These are phyloP conservation scores for Mortierella sp. DNA, from an alignment of 371 early-diverging fungal species.

Conservation along the genomic window DNA sequence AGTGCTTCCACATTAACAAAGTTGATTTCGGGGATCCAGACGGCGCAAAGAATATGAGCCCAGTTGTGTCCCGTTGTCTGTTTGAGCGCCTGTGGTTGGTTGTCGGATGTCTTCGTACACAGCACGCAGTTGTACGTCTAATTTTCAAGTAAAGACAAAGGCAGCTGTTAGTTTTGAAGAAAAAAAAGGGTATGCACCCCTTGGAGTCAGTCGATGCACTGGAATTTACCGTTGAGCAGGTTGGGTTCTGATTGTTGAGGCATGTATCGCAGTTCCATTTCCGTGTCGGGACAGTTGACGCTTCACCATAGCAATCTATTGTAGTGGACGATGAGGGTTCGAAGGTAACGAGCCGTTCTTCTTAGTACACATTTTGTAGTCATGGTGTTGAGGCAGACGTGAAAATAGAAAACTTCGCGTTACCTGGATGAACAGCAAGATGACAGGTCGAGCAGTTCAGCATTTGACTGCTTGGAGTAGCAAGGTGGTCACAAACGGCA, in stretches of 20 bases:
- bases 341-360: no score
- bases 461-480: conserved; percentile 45
- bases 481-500: conserved; percentile 62
- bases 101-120: conserved; percentile 61
- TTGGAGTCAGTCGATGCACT: background rate
- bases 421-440: conserved; percentile 74
- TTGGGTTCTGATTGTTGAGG: conserved; percentile 68
- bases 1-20: conserved; percentile 75
- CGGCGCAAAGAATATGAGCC: conserved; percentile 95
- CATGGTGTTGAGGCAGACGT: background rate
- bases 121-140: conserved; percentile 74
- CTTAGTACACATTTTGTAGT: background rate
- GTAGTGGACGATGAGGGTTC: no score
- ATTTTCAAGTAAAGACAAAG: background rate
- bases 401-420: background rate
- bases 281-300: conserved; percentile 12
- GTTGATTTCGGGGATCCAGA: conserved; percentile 84
- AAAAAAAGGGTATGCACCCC: background rate
- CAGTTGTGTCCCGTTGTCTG: conserved; percentile 90
- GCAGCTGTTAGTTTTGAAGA: background rate
- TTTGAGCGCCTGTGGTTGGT: conserved; percentile 79
- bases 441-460: conserved; percentile 73
- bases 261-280: conserved; percentile 78
- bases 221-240: conserved; percentile 65
- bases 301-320: conserved; percentile 68